A percentile compares a stretch with the other conserved stretches of the same genome.
Conservation (phyloP, 2,329 filamentous ascomycete genomes). For the Trichoderma citrinoviride region DNA sequence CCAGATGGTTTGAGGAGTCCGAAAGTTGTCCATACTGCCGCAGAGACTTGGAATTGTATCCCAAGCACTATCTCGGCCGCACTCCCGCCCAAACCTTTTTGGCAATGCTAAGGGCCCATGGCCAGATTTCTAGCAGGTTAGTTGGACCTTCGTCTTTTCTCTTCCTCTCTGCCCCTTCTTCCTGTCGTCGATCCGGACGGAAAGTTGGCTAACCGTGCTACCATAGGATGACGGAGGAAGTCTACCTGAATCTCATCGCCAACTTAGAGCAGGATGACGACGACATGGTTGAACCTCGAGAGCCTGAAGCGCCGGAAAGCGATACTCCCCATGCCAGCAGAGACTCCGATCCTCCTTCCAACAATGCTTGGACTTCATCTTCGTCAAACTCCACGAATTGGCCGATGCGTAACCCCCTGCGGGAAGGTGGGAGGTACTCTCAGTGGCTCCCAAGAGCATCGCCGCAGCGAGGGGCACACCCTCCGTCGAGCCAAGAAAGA, state of each 20-base stretch:
- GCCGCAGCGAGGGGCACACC: constrained; percentile 3
- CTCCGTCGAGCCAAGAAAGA: neutral
- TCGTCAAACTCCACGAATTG: neutral
- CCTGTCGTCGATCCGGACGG: neutral
- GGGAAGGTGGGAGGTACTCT: neutral
- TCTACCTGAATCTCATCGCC: constrained; percentile 24
- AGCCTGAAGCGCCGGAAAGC: constrained; percentile 26
- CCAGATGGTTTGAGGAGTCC: constrained; percentile 62
- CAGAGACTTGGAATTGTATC: constrained; percentile 56
- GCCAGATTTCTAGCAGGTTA: constrained; percentile 28
- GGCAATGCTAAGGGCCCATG: constrained; percentile 33
- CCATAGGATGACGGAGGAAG: constrained; percentile 25
- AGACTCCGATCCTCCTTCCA: neutral
- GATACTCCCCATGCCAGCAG: constrained; percentile 29
- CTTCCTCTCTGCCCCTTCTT: neutral
- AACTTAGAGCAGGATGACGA: constrained; percentile 21
- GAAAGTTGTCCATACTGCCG: constrained; percentile 64
- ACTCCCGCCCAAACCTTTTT: constrained; percentile 32
- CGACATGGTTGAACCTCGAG: constrained; percentile 22
- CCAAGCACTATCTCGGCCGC: constrained; percentile 25
- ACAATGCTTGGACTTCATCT: neutral
- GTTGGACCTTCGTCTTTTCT: neutral
- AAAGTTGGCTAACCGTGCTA: neutral
- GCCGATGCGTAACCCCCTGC: constrained; percentile 11
- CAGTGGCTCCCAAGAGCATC: constrained; percentile 9